phyloP scores from a whole-genome alignment of 768 basidiomycete genomes.

The Tulasnella sp. region DNA sequence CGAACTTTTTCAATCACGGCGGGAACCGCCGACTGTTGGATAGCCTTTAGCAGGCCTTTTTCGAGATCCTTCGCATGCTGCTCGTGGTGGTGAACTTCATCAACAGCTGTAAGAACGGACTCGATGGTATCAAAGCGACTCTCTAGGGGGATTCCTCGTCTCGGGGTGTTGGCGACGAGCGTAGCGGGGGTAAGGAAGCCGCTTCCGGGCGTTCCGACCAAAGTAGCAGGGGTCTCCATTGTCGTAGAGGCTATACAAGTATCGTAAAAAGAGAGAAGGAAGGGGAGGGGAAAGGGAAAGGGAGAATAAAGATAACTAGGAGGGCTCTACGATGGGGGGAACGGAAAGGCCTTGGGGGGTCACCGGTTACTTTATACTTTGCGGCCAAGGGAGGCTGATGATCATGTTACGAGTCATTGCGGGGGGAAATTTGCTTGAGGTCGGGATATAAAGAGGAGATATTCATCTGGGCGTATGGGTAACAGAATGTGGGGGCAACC shows the following conservation, averaged over 20 bases:
- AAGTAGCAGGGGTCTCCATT: constrained; percentile 8
- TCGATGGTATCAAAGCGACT: constrained; percentile 3
- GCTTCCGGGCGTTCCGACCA: neutral
- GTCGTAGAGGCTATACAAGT: neutral
- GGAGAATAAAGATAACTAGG: constrained; percentile 5
- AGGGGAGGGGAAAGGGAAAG: neutral
- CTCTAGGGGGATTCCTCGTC: constrained; percentile 4
- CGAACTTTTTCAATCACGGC: neutral
- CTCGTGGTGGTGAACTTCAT: neutral
- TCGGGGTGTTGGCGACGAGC: neutral
- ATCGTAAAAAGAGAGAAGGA: neutral
- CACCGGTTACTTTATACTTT: neutral
- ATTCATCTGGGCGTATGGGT: neutral
- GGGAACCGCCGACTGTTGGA: neutral
- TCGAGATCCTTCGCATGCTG: neutral
- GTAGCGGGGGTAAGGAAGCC: constrained; percentile 2
- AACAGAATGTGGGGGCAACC: neutral
- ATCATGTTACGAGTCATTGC: neutral
- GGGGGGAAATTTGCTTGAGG: neutral
- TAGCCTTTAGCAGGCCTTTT: neutral
- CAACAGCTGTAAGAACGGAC: neutral
- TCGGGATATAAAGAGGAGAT: neutral
- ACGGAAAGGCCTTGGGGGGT: neutral
- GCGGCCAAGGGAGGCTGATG: neutral
- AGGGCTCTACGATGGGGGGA: constrained; percentile 2